A percentile compares a stretch with the other conserved stretches of the same genome.
These are phyloP conservation scores for Potentilla sterilis DNA, from an alignment of 306 rosid genomes.

Conservation along the genomic window DNA sequence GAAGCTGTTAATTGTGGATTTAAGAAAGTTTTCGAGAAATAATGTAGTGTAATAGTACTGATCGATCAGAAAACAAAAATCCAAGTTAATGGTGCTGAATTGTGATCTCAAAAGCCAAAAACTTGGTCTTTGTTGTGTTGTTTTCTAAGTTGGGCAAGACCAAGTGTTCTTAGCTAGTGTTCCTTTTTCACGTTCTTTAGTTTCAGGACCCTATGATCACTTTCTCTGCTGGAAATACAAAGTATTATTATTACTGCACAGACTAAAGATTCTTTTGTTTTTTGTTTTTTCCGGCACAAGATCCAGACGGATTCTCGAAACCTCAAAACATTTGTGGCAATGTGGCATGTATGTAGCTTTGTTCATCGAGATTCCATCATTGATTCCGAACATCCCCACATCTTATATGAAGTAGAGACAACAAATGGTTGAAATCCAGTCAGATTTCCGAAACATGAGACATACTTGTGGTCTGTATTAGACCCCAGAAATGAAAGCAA, in stretches of 20 bases:
- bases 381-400: not conserved
- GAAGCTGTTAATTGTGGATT: not conserved
- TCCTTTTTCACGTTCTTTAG: not conserved
- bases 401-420: slow-evolving; percentile 5
- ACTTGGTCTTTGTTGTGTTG: not conserved
- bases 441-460: not conserved
- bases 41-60: not conserved
- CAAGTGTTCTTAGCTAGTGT: not conserved
- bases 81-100: not conserved
- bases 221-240: not conserved
- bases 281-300: not conserved
- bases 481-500: not conserved
- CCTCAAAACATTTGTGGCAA: not conserved
- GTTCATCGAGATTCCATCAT: not conserved
- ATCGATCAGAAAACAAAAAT: not conserved
- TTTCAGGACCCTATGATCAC: not conserved
- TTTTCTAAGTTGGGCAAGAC: not conserved
- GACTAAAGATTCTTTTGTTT: not conserved
- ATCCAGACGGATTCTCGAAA: not conserved
- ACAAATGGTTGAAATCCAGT: not conserved
- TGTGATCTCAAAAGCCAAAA: not conserved
- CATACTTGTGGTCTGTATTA: not conserved
- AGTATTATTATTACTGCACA: not conserved
- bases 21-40: not conserved
- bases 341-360: not conserved